phyloP scores from a whole-genome alignment of 1,139 yeast genomes.

The Hemisphaericaspora xylanilytica region DNA sequence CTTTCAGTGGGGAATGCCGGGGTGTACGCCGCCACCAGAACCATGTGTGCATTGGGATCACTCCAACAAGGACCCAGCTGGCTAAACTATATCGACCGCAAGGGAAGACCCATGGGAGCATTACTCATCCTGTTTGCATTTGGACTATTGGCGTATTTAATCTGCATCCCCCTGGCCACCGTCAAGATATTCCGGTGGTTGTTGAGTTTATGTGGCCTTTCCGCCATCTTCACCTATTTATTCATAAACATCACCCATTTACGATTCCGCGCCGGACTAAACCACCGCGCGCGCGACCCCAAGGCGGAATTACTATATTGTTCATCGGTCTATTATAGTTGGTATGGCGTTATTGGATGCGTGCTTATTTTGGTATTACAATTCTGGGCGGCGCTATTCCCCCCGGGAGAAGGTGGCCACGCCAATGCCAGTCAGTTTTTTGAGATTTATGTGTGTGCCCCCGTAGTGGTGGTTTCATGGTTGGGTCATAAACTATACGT shows the following conservation, averaged over 20 bases:
- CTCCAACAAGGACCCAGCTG: slow-evolving; percentile 33
- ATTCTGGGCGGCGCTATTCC: slow-evolving; percentile 42
- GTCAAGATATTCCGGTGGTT: slow-evolving; percentile 25
- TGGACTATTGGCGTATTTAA: slow-evolving; percentile 32
- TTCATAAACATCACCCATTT: slow-evolving; percentile 32
- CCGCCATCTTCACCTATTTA: slow-evolving; percentile 26
- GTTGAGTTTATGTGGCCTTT: slow-evolving; percentile 23
- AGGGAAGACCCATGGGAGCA: slow-evolving; percentile 37
- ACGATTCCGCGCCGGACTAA: slow-evolving; percentile 31
- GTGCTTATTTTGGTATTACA: slow-evolving; percentile 29
- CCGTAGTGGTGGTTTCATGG: slow-evolving; percentile 27
- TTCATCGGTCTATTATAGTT: slow-evolving; percentile 29
- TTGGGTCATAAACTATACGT: slow-evolving; percentile 35
- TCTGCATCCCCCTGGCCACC: slow-evolving; percentile 26
- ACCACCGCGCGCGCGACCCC: slow-evolving; percentile 26
- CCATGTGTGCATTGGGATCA: slow-evolving; percentile 36
- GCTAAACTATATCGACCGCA: slow-evolving; percentile 30
- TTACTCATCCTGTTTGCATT: slow-evolving; percentile 22
- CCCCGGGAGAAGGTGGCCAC: slow-evolving; percentile 25
- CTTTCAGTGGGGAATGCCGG: slow-evolving; percentile 36
- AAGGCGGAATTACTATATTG: slow-evolving; percentile 31
- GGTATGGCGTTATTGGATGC: slow-evolving; percentile 29
- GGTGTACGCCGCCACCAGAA: slow-evolving; percentile 37
- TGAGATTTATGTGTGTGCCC: slow-evolving; percentile 32
- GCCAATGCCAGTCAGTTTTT: slow-evolving; percentile 32